Evolutionary conservation across 208 protist genomes (phyloP), one percentile per base, ranked within the genome.

Genomic region (Wallacemonas sp.): DNA sequence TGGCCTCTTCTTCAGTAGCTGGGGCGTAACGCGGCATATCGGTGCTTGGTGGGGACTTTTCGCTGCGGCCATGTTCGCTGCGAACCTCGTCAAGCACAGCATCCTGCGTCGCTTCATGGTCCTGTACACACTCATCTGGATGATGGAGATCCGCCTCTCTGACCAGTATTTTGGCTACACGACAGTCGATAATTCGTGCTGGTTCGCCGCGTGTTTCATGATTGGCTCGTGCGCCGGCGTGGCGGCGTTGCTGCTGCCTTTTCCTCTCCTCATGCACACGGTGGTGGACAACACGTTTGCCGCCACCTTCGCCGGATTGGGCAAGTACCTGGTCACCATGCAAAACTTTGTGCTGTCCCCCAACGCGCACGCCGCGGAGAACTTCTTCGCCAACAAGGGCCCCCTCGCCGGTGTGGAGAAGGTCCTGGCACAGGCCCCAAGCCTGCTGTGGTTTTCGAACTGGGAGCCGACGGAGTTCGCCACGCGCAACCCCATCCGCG

Each of bases 381-480:
- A 74, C 62, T 81, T 81, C 65, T 81, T 71, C 66, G 64, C 30
- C 37, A 68, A 81, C 45, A 60, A 48, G 17, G 59, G 33, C 19
- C 63, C 70, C 17, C 73, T 81, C 29, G 68, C 64, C 27, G 71
- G 63, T 39, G 61, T 81, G 24, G 76, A 81, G 61, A 53, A 45
- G 21, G 41, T 62, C 5, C 63, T 77, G 17, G 44, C 66, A 6
- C 33, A 71, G 45, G 59, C 76, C 58, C 70, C 70, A 30, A 60
- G 70, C 8, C 59, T 81, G 50, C 58, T 81, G 63, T 81, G 76
- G 76, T 77, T 77, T 37, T 27, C 62, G 1, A 77, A 74, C 59
- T 77, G 76, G 76, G 76, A 81, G 66, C 76, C 76, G 37, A 12
- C 29, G 4, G 67, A 81, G 63, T 81, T 78, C 54, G 27, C 62